Evolutionary conservation across 179 eudicot genomes (phyloP), one percentile per base, ranked within the genome.

Genomic region (Corrigiola litoralis): DNA sequence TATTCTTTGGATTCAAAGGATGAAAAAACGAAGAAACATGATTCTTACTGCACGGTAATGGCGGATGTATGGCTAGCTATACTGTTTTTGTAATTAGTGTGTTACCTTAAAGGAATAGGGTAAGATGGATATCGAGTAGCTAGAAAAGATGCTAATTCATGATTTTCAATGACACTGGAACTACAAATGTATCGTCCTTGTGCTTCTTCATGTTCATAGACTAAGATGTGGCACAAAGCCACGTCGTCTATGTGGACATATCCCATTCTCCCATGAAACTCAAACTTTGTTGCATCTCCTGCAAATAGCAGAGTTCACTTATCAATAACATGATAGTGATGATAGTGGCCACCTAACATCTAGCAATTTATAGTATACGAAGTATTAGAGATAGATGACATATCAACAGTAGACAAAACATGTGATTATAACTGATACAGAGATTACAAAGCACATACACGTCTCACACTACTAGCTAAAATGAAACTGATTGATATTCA

Each of bases 211-310:
- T 76, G 80, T 70, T 94, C 99, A 60, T 83, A 94, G 38, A 86
- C 87, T 57, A 88, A 82, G 37, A 91, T 86, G 74, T 94, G 99
- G 67, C 87, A 85, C 40, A 45, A 62, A 4, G 99, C 99, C 13
- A 91, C 87, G 66, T 94, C 99, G 27, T 94, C 99, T 4, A 94
- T 86, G 68, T 94, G 96, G 58, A 94, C 83, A 54, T 91, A 94
- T 42, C 99, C 99, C 97, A 90, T 88, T 76, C 97, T 86, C 63
- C 99, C 99, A 69, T 91, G 88, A 77, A 76, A 80, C 52, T 83
- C 71, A 21, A 94, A 94, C 27, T 72, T 88, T 27, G 61, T 68
- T 16, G 77, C 78, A 40, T 88, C 89, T 17, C 98, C 98, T 92
- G 55, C 37, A 46, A 24, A 29, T 38, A 12, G 8, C 16, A 18